Conservation (phyloP, 768 basidiomycete species). For the Phlegmacium glaucopus region DNA sequence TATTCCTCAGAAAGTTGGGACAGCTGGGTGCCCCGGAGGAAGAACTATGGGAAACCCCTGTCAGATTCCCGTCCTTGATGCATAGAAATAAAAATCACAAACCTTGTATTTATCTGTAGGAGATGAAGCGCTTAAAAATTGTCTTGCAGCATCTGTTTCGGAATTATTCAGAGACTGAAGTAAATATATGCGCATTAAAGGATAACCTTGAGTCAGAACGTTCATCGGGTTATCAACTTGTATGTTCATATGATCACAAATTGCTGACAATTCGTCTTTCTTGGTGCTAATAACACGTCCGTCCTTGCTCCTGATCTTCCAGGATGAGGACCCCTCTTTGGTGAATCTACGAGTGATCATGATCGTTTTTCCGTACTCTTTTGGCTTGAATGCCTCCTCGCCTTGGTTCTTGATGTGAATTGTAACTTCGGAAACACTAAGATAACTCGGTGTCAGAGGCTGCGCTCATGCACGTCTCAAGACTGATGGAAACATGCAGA, state of each 20-base stretch:
- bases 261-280: conserved; percentile 80
- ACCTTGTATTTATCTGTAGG: conserved; percentile 89
- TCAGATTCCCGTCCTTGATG: neutral
- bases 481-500: conserved; percentile 29
- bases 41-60: conserved; percentile 57
- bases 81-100: conserved; percentile 1
- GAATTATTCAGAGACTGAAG: neutral
- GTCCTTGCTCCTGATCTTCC: conserved; percentile 78
- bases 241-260: conserved; percentile 95
- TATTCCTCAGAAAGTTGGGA: conserved; percentile 88
- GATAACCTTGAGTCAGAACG: conserved; percentile 78
- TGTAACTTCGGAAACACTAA: conserved; percentile 69
- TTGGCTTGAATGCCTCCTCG: conserved; percentile 80
- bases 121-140: conserved; percentile 82
- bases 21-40: conserved; percentile 91
- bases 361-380: conserved; percentile 86
- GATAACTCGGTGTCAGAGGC: neutral
- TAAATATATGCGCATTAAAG: neutral
- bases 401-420: conserved; percentile 88
- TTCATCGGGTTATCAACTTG: conserved; percentile 97
- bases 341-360: conserved; percentile 79
- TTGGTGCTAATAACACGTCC: conserved; percentile 68
- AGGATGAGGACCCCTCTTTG: conserved; percentile 69
- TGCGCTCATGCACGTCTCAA: too few species aligned
- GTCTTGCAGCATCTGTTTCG: conserved; percentile 56